phyloP scores from a whole-genome alignment of 1,139 yeast genomes.

The Geotrichum reessii region DNA sequence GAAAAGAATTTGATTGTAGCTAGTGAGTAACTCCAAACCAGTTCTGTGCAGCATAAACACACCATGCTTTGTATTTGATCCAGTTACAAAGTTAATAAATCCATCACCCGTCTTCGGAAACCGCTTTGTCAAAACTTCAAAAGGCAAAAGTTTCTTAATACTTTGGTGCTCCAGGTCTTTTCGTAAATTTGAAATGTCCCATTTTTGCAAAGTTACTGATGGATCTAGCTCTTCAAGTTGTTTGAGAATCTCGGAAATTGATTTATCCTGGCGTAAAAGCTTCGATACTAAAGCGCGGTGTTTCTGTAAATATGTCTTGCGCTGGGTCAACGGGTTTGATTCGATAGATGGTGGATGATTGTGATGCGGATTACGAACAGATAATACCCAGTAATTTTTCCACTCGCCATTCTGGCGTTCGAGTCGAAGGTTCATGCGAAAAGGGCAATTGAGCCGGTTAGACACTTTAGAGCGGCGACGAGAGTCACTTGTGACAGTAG shows the following conservation, averaged over 20 bases:
- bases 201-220: not conserved
- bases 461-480: not conserved
- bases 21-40: not conserved
- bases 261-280: not conserved
- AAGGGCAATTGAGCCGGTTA: not conserved
- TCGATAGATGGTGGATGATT: not conserved
- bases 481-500: not conserved
- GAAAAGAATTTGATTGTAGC: not conserved
- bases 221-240: not conserved
- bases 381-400: not conserved
- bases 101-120: constrained; percentile 7
- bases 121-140: constrained; percentile 2
- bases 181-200: not conserved
- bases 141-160: not conserved
- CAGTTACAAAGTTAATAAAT: constrained; percentile 1
- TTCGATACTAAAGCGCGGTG: not conserved
- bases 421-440: not conserved
- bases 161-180: not conserved
- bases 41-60: constrained; percentile 2
- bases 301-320: not conserved
- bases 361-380: not conserved
- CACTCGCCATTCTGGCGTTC: not conserved
- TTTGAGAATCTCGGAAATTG: not conserved
- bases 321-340: not conserved
- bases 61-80: not conserved